Evolutionary conservation across 768 basidiomycete genomes (phyloP), one percentile per base, ranked within the genome.

Genomic region (Leccinum incarnatum): DNA sequence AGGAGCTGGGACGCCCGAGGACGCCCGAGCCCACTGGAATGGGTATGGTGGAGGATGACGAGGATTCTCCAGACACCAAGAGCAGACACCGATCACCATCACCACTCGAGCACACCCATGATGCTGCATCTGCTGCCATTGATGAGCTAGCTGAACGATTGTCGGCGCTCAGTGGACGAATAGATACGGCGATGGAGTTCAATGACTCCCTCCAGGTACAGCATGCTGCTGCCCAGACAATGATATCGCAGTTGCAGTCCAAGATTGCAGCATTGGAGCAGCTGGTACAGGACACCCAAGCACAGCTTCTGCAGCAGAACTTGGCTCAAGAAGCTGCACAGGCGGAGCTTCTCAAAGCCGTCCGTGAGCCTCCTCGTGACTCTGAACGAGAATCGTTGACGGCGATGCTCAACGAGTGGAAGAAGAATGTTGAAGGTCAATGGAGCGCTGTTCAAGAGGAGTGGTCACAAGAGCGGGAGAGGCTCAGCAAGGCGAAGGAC

Each of bases 391-490:
- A 83, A 34, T 79, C 80, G 0, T 70, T 87, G 42, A 82, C 79
- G 12, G 74, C 77, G 21, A 79, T 87, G 69, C 75, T 89, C 30
- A 74, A 77, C 19, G 84, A 87, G 45, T 95, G 92, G 91, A 89
- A 88, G 70, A 85, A 83, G 66, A 78, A 76, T 11, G 84, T 95
- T 23, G 93, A 95, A 65, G 88, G 86, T 9, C 83, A 87, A 52
- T 95, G 92, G 92, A 81, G 77, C 36, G 76, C 73, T 29, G 86
- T 95, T 32, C 84, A 87, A 65, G 87, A 91, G 63, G 89, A 90
- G 56, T 97, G 93, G 93, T 80, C 80, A 2, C 78, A 82, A 37
- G 95, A 97, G 72, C 79, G 93, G 4, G 88, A 88, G 60, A 79
- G 91, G 19, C 78, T 97, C 11, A 78, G 79, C 42, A 77, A 80